phyloP scores from a whole-genome alignment of 2,329 filamentous ascomycete species.

The Colletotrichum sp. region DNA sequence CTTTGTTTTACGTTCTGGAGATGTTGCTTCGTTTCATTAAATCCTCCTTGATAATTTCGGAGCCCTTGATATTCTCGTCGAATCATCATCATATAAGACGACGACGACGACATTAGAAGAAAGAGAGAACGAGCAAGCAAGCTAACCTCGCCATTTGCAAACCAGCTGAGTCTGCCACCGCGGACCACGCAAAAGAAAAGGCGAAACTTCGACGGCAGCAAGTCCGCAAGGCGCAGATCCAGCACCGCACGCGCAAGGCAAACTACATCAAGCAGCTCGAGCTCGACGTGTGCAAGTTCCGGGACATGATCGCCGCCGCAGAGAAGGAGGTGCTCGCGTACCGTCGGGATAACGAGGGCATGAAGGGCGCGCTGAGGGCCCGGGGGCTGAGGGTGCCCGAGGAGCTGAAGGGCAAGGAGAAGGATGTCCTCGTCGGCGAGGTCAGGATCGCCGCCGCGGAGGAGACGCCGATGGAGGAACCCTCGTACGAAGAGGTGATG shows the following conservation, averaged over 20 bases:
- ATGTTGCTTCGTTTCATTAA: neutral
- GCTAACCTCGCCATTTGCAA: neutral
- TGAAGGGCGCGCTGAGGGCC: conserved; percentile 38
- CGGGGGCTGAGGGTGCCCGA: conserved; percentile 21
- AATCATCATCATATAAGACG: neutral
- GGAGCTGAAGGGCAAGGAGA: neutral
- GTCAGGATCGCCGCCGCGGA: neutral
- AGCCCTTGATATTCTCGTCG: neutral
- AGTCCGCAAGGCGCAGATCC: conserved; percentile 57
- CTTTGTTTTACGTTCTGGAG: neutral
- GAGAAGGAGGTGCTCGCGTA: conserved; percentile 44
- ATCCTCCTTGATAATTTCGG: neutral
- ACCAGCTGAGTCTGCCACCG: neutral
- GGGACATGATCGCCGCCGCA: conserved; percentile 49
- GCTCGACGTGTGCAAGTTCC: conserved; percentile 51
- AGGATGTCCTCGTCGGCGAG: neutral
- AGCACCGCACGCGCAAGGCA: conserved; percentile 61
- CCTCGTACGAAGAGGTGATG: neutral
- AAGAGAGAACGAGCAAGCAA: neutral
- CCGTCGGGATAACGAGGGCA: conserved; percentile 47
- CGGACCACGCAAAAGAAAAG: conserved; percentile 38
- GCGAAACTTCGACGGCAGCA: conserved; percentile 54
- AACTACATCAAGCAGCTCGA: conserved; percentile 61
- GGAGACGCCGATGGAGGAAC: neutral
- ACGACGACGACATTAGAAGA: neutral